Percentiles rank a stretch among this genome's conserved stretches.
phyloP scores from a whole-genome alignment of 805 yeast species.

The Barnettozyma californica region DNA sequence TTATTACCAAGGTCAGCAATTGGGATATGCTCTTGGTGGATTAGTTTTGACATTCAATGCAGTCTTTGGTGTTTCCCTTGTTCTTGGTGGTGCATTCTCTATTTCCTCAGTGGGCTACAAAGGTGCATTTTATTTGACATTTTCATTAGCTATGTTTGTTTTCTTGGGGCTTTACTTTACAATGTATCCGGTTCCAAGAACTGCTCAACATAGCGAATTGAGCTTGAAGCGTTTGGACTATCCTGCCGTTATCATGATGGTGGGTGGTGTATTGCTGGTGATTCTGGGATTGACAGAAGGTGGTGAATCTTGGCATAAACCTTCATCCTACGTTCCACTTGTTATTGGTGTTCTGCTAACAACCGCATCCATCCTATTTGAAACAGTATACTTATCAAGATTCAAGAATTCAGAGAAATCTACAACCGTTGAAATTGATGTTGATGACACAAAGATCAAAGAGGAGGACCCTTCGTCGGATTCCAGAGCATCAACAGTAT shows the following conservation, averaged over 20 bases:
- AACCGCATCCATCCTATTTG: conserved; percentile 27
- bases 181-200: conserved; percentile 27
- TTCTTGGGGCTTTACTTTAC: conserved; percentile 25
- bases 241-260: conserved; percentile 29
- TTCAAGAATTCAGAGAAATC: conserved; percentile 8
- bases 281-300: conserved; percentile 43
- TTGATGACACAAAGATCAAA: too few species aligned
- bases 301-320: conserved; percentile 37
- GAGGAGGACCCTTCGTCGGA: not conserved
- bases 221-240: conserved; percentile 30
- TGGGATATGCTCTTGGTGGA: conserved; percentile 27
- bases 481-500: not conserved
- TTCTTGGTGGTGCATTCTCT: conserved; percentile 42
- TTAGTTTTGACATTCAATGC: conserved; percentile 26
- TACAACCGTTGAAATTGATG: too few species aligned
- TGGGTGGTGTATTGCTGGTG: conserved; percentile 32
- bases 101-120: conserved; percentile 33
- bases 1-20: conserved; percentile 25
- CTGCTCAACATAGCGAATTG: conserved; percentile 16
- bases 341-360: conserved; percentile 34
- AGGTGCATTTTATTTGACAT: conserved; percentile 34
- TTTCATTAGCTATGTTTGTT: conserved; percentile 25
- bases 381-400: conserved; percentile 20
- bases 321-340: conserved; percentile 37
- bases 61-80: conserved; percentile 34